Conservation (phyloP, 192 early-diverging fungal genomes). For the Linnemannia elongata region DNA sequence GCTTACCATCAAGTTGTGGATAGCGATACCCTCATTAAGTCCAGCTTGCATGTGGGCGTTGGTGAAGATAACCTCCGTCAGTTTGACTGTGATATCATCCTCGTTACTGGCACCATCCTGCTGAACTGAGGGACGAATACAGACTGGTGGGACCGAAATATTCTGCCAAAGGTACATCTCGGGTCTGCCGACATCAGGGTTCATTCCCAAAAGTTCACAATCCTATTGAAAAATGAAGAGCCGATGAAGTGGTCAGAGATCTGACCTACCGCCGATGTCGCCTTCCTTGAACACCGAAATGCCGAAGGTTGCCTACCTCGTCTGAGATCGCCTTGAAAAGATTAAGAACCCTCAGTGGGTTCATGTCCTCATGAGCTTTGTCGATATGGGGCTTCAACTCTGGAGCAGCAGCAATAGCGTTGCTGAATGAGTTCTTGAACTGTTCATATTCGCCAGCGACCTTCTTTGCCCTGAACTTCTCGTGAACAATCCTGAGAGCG, state of each 20-base stretch:
- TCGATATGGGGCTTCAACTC: constrained; percentile 80
- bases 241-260: not conserved
- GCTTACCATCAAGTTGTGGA: constrained; percentile 75
- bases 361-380: constrained; percentile 95
- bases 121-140: constrained; percentile 95
- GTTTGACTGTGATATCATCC: constrained; percentile 96
- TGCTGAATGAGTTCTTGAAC: constrained; percentile 83
- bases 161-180: constrained; percentile 96
- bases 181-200: constrained; percentile 86
- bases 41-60: constrained; percentile 83
- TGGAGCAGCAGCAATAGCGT: constrained; percentile 78
- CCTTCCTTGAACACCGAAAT: not conserved
- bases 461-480: constrained; percentile 89
- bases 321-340: constrained; percentile 89
- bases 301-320: constrained; percentile 65
- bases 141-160: constrained; percentile 95
- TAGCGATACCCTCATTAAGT: constrained; percentile 72
- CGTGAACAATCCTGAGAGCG: constrained; percentile 95
- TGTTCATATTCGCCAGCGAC: constrained; percentile 78
- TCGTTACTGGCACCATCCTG: constrained; percentile 96
- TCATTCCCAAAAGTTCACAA: constrained; percentile 94
- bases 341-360: constrained; percentile 86
- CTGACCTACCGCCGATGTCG: not conserved
- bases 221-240: constrained; percentile 65
- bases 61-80: constrained; percentile 94